A percentile compares a stretch with the other conserved stretches of the same genome.
Evolutionary conservation across 805 yeast genomes (phyloP).

Genomic region (Wickerhamomyces strasburgensis): DNA sequence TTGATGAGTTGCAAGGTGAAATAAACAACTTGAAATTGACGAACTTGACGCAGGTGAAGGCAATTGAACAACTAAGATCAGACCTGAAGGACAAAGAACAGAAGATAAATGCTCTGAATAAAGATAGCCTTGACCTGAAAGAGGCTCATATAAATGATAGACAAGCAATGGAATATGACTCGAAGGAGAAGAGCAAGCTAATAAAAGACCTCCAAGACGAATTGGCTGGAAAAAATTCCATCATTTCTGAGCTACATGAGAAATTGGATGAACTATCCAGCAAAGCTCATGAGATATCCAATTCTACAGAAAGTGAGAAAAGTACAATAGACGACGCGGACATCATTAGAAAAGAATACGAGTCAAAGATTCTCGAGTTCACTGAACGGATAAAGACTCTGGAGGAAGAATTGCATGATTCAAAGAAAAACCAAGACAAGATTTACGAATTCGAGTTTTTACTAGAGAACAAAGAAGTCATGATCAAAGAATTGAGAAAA

Average conservation of each 20-base stretch:
- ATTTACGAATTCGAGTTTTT: conserved; percentile 17
- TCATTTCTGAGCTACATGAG: conserved; percentile 1
- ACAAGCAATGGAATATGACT: conserved; percentile 6
- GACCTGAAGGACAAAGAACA: conserved; percentile 14
- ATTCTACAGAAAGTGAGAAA: background rate
- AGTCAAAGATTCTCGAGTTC: conserved; percentile 4
- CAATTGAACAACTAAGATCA: conserved; percentile 24
- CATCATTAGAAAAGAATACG: conserved; percentile 8
- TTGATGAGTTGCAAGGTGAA: conserved; percentile 28
- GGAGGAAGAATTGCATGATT: conserved; percentile 8
- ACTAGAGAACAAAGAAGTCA: conserved; percentile 18
- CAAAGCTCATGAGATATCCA: conserved; percentile 1
- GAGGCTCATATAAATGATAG: conserved; percentile 17
- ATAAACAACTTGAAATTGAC: conserved; percentile 29
- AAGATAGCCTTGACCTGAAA: conserved; percentile 27
- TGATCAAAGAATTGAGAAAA: conserved; percentile 14
- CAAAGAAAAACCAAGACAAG: conserved; percentile 8
- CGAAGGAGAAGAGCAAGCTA: conserved; percentile 4
- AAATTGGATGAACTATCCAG: conserved; percentile 3
- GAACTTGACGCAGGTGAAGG: conserved; percentile 24
- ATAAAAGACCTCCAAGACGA: conserved; percentile 4
- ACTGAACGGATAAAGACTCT: conserved; percentile 6
- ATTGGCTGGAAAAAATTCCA: conserved; percentile 7
- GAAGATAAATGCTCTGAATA: conserved; percentile 9
- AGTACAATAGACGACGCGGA: background rate